phyloP scores from a whole-genome alignment of 2,329 filamentous ascomycete species.

The Coniosporium tulheliwenetii region DNA sequence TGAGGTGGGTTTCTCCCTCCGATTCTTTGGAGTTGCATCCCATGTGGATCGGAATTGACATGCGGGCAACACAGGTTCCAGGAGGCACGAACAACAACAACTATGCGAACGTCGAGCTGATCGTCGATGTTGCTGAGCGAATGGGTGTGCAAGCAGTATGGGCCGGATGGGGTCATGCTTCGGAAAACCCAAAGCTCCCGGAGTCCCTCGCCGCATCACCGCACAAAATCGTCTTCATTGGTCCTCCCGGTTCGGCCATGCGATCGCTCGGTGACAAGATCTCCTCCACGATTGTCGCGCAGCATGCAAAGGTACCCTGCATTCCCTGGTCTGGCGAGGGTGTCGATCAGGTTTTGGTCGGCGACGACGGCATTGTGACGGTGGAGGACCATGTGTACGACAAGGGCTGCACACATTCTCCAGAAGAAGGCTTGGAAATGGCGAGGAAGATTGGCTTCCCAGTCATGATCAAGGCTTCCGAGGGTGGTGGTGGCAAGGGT shows the following conservation, averaged over 20 bases:
- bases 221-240: constrained; percentile 98
- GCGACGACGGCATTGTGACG: constrained; percentile 76
- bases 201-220: constrained; percentile 91
- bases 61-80: constrained; percentile 46
- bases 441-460: constrained; percentile 91
- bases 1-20: constrained; percentile 38
- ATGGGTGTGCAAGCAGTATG: constrained; percentile 98
- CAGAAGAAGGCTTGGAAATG: constrained; percentile 75
- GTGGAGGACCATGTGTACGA: constrained; percentile 74
- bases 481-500: constrained; percentile 97
- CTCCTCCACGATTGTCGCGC: constrained; percentile 96
- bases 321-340: constrained; percentile 99
- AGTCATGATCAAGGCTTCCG: constrained; percentile 99
- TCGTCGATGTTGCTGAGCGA: constrained; percentile 95
- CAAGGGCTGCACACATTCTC: constrained; percentile 79
- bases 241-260: constrained; percentile 95
- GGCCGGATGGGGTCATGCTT: constrained; percentile 98
- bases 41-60: constrained; percentile 1
- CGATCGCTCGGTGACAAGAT: constrained; percentile 99
- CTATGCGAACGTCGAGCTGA: constrained; percentile 98
- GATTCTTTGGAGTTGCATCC: too few species aligned
- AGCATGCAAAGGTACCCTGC: constrained; percentile 89
- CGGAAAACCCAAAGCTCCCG: constrained; percentile 94
- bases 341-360: constrained; percentile 65
- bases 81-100: constrained; percentile 99